Percentiles rank a stretch among this genome's conserved stretches.
Evolutionary conservation across 768 basidiomycete genomes (phyloP).

Genomic region (Leccinum rimulosum): DNA sequence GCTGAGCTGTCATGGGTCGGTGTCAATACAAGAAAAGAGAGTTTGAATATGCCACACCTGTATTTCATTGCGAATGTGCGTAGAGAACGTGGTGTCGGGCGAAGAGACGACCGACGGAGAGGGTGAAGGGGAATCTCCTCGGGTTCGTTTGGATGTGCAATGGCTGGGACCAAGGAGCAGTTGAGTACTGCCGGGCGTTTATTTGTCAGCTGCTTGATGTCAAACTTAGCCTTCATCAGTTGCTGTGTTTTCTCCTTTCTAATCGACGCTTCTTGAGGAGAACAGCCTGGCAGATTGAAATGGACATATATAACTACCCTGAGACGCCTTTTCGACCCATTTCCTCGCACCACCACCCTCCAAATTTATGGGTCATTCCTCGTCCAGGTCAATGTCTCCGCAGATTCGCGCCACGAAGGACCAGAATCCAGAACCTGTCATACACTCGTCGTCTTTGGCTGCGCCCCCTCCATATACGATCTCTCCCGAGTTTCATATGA

Average conservation of each 20-base stretch:
- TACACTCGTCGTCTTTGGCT: conserved; percentile 2
- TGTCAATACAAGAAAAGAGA: not conserved
- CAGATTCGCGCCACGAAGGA: conserved; percentile 7
- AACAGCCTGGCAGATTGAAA: not conserved
- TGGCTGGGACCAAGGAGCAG: conserved; percentile 2
- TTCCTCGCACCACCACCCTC: too few species aligned
- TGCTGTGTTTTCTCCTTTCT: not conserved
- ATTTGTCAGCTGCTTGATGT: not conserved
- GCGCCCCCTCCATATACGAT: conserved; percentile 27
- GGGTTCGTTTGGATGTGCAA: conserved; percentile 4
- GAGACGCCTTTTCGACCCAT: not conserved
- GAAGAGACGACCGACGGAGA: conserved; percentile 1
- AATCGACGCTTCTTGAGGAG: not conserved
- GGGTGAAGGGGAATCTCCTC: conserved; percentile 29
- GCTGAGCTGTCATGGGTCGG: conserved; percentile 52
- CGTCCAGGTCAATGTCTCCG: conserved; percentile 10
- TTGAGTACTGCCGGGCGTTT: too few species aligned
- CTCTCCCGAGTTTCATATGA: conserved; percentile 8
- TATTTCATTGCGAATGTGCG: conserved; percentile 32
- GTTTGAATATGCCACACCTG: conserved; percentile 21
- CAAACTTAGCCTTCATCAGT: too few species aligned
- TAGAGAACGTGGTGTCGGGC: conserved; percentile 1
- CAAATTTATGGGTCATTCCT: conserved; percentile 10
- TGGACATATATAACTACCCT: too few species aligned
- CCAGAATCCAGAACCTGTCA: not conserved